Percentiles rank a stretch among this genome's conserved stretches.
These are phyloP conservation scores for Malassezia brasiliensis DNA, from an alignment of 1,284 basidiomycete species.

Conservation along the genomic window DNA sequence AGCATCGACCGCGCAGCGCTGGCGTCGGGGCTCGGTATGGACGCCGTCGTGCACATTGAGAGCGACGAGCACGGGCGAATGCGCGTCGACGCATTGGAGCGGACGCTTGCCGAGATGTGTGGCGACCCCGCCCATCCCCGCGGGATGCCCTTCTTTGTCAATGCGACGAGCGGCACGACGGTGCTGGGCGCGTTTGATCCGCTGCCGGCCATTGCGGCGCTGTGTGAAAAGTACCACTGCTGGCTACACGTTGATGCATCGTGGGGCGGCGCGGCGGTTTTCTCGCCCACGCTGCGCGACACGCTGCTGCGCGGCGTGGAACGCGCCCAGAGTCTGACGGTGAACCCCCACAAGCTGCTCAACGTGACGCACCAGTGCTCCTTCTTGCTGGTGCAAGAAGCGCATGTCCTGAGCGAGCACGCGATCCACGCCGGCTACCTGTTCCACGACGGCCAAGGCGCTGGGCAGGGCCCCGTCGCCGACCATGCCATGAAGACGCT, in stretches of 20 bases:
- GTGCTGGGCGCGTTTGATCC: slow-evolving; percentile 50
- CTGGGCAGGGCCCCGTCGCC: background rate
- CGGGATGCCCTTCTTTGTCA: slow-evolving; percentile 49
- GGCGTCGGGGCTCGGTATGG: slow-evolving; percentile 48
- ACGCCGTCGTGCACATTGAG: slow-evolving; percentile 44
- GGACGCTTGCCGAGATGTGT: slow-evolving; percentile 15
- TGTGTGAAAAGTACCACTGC: slow-evolving; percentile 32
- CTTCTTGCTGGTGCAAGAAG: slow-evolving; percentile 47
- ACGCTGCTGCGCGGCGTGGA: slow-evolving; percentile 38
- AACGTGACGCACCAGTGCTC: slow-evolving; percentile 50
- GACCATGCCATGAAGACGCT: slow-evolving; percentile 40
- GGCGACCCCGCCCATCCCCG: slow-evolving; percentile 10
- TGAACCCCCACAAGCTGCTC: slow-evolving; percentile 51
- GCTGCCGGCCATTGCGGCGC: slow-evolving; percentile 36
- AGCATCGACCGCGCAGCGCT: slow-evolving; percentile 49
- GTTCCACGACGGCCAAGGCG: slow-evolving; percentile 35
- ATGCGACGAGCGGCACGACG: slow-evolving; percentile 50
- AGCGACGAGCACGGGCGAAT: slow-evolving; percentile 39
- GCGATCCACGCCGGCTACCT: slow-evolving; percentile 50
- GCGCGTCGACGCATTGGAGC: slow-evolving; percentile 26
- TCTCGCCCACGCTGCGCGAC: slow-evolving; percentile 26
- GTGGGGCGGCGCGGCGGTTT: slow-evolving; percentile 50
- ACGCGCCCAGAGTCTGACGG: slow-evolving; percentile 46
- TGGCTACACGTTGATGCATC: slow-evolving; percentile 51
- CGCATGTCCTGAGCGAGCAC: slow-evolving; percentile 44